phyloP scores from a whole-genome alignment of 208 protist species.

The Herpetomonas samuelpessoai region DNA sequence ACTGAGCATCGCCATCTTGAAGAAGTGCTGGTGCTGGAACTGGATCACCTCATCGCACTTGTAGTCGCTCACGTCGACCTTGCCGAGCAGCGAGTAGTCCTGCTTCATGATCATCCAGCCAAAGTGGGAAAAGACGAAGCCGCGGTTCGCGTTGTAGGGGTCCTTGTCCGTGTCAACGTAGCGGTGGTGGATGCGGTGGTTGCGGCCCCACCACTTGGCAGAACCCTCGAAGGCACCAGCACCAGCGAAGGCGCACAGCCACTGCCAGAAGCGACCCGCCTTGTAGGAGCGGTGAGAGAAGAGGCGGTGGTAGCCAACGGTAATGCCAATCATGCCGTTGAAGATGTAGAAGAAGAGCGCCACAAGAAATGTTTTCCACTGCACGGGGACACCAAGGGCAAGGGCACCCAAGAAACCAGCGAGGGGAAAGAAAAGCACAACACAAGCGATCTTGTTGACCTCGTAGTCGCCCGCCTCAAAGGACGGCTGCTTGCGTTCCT shows the following conservation, averaged over 20 bases:
- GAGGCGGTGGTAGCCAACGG: conserved; percentile 88
- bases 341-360: conserved; percentile 73
- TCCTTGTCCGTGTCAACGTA: conserved; percentile 91
- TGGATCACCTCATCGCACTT: conserved; percentile 77
- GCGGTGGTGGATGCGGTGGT: conserved; percentile 92
- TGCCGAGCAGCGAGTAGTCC: conserved; percentile 73
- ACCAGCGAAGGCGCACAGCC: conserved; percentile 75
- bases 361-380: conserved; percentile 71
- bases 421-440: conserved; percentile 53
- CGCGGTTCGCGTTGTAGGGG: conserved; percentile 88
- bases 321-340: conserved; percentile 88
- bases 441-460: conserved; percentile 76
- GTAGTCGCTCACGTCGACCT: conserved; percentile 86
- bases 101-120: conserved; percentile 94
- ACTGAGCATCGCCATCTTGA: conserved; percentile 78
- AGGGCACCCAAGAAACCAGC: conserved; percentile 23
- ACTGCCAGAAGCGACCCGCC: conserved; percentile 49
- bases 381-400: conserved; percentile 48
- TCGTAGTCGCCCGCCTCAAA: conserved; percentile 65
- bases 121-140: conserved; percentile 90
- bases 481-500: conserved; percentile 37
- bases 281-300: conserved; percentile 88
- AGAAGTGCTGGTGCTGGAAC: conserved; percentile 88
- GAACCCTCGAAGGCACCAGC: conserved; percentile 90
- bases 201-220: conserved; percentile 86